These are phyloP conservation scores for Dictyostelium firmibasis DNA, from an alignment of 78 protist genomes.

Conservation along the genomic window DNA sequence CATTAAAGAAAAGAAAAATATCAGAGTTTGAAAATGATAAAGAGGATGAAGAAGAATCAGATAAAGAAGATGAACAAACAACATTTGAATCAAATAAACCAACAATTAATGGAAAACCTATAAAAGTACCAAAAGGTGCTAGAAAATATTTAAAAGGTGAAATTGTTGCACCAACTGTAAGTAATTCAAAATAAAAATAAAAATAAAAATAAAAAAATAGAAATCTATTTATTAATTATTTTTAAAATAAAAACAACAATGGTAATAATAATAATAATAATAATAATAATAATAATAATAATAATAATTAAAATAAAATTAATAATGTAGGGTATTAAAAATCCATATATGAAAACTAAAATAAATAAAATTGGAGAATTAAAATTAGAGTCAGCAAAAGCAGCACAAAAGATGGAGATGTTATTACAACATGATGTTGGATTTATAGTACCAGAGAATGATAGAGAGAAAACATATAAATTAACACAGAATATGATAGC, in stretches of 20 bases:
- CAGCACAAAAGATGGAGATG: conserved; percentile 31
- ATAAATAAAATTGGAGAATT: not conserved
- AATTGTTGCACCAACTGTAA: conserved; percentile 40
- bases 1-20: conserved; percentile 26
- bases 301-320: not conserved
- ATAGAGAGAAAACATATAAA: conserved; percentile 88
- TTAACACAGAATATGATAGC: conserved; percentile 83
- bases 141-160: conserved; percentile 51
- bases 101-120: not conserved
- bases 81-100: not conserved
- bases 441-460: conserved; percentile 89
- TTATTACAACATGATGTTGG: conserved; percentile 24
- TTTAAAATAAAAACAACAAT: not conserved
- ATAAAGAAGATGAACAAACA: not conserved
- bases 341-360: conserved; percentile 30
- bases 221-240: not conserved
- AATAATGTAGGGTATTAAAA: conserved; percentile 53
- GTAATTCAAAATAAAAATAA: not conserved
- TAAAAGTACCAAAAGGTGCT: conserved; percentile 60
- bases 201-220: not conserved
- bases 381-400: conserved; percentile 26
- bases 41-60: conserved; percentile 1
- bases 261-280: not conserved
- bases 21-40: conserved; percentile 40
- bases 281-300: not conserved